Conservation (phyloP, 495 filamentous ascomycete species). For the Patellaria atrata region DNA sequence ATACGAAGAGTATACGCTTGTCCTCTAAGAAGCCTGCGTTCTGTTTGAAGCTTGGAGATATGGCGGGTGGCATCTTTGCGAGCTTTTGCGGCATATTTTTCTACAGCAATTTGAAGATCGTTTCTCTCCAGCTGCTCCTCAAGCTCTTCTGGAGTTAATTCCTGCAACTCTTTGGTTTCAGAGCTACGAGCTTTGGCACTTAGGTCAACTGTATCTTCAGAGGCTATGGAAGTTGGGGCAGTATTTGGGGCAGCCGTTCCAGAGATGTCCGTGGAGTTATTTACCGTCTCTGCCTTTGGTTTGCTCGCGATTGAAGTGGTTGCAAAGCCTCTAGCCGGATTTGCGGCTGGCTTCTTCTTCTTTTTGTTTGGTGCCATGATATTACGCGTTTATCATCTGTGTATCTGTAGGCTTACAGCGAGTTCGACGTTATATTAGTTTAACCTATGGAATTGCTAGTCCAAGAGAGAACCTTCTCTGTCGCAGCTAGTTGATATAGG, state of each 20-base stretch:
- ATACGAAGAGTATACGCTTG: constrained; percentile 56
- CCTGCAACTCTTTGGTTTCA: constrained; percentile 24
- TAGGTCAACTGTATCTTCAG: constrained; percentile 2
- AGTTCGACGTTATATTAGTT: no score
- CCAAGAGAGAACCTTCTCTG: no score
- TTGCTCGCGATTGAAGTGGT: constrained; percentile 84
- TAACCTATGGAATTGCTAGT: no score
- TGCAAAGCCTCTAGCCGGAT: constrained; percentile 81
- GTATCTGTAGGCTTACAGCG: no score
- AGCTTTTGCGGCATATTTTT: constrained; percentile 56
- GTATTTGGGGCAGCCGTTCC: constrained; percentile 4
- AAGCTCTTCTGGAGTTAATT: constrained; percentile 66
- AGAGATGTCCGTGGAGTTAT: constrained; percentile 1
- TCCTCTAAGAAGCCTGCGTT: constrained; percentile 57
- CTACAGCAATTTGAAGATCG: constrained; percentile 67
- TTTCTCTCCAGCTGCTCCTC: constrained; percentile 69
- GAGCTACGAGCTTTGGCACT: not conserved
- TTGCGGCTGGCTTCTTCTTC: constrained; percentile 73
- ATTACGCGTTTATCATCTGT: no score
- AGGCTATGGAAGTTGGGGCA: constrained; percentile 6
- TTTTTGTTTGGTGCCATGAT: constrained; percentile 39
- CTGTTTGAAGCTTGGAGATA: constrained; percentile 57
- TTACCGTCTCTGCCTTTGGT: constrained; percentile 20
- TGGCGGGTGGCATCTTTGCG: constrained; percentile 42
- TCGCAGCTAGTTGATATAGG: no score